Evolutionary conservation across 371 early-diverging fungal genomes (phyloP).

Genomic region (Gilbertella persicaria): DNA sequence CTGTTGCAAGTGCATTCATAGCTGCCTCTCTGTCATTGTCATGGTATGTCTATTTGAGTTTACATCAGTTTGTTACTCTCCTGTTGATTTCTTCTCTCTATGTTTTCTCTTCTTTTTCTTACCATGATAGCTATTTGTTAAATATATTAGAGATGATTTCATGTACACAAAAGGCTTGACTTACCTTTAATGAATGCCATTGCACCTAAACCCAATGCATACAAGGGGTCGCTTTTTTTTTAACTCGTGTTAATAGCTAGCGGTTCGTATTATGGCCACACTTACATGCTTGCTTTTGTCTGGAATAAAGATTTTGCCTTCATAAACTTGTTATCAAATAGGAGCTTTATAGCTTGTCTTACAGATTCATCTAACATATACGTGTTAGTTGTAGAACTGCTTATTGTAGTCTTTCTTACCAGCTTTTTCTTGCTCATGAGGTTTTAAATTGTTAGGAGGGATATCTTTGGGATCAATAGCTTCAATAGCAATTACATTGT

Average conservation of each 20-base stretch:
- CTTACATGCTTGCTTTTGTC: slow-evolving; percentile 39
- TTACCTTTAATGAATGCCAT: slow-evolving; percentile 55
- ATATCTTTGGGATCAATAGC: slow-evolving; percentile 43
- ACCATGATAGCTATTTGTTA: slow-evolving; percentile 21
- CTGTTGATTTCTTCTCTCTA: too few relatives aligned
- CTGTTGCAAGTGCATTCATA: slow-evolving; percentile 37
- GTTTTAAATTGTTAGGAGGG: slow-evolving; percentile 47
- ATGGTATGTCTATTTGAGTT: slow-evolving; percentile 34
- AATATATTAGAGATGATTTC: neutral
- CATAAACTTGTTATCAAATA: slow-evolving; percentile 57
- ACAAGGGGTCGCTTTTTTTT: slow-evolving; percentile 40
- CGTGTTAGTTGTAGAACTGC: neutral
- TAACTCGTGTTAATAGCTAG: neutral
- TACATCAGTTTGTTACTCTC: too few relatives aligned
- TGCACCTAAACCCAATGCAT: slow-evolving; percentile 48
- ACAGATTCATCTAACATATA: slow-evolving; percentile 41
- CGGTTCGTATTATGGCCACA: neutral
- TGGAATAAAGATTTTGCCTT: slow-evolving; percentile 47
- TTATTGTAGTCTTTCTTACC: slow-evolving; percentile 27
- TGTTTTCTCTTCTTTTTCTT: slow-evolving; percentile 14
- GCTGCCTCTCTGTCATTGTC: slow-evolving; percentile 36
- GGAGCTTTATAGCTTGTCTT: slow-evolving; percentile 39
- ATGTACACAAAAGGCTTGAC: neutral
- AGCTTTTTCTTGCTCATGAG: slow-evolving; percentile 54
- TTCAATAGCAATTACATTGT: slow-evolving; percentile 42